Conservation (phyloP, 352 stramenopile species). For the Globisporangium echinulatum region DNA sequence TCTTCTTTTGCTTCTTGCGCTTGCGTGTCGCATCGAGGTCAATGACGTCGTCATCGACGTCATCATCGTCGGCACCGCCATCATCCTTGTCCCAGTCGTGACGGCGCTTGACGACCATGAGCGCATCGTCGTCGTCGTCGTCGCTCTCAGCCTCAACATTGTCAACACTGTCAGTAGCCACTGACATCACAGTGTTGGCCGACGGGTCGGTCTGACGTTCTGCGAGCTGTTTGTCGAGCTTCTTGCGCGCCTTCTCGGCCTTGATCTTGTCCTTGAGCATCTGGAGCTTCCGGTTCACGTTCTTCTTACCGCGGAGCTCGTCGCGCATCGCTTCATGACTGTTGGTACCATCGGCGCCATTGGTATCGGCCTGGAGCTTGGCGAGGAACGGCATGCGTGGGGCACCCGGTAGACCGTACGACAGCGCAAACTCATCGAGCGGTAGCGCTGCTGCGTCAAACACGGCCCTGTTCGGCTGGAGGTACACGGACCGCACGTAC, state of each 20-base stretch:
- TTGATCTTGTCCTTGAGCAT: slow-evolving; percentile 98
- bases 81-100: slow-evolving; percentile 75
- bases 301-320: slow-evolving; percentile 92
- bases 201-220: slow-evolving; percentile 26
- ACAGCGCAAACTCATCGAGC: slow-evolving; percentile 91
- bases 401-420: slow-evolving; percentile 90
- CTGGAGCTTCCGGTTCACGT: slow-evolving; percentile 95
- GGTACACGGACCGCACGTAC: slow-evolving; percentile 95
- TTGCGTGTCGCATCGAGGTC: slow-evolving; percentile 61
- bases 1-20: slow-evolving; percentile 82
- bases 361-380: slow-evolving; percentile 47
- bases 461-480: slow-evolving; percentile 94
- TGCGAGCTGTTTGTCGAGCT: slow-evolving; percentile 70
- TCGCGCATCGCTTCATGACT: slow-evolving; percentile 78
- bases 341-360: neutral
- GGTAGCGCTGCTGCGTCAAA: slow-evolving; percentile 90
- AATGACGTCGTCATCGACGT: slow-evolving; percentile 38
- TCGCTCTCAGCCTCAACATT: neutral
- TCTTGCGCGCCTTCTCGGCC: slow-evolving; percentile 92
- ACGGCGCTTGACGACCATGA: slow-evolving; percentile 91
- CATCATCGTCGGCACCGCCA: slow-evolving; percentile 19
- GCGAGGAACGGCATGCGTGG: slow-evolving; percentile 92
- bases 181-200: slow-evolving; percentile 11
- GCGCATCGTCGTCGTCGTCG: slow-evolving; percentile 76
- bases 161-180: no score